A percentile compares a stretch with the other conserved stretches of the same genome.
phyloP scores from a whole-genome alignment of 2,329 filamentous ascomycete species.

The Chaetomium olivaceum region DNA sequence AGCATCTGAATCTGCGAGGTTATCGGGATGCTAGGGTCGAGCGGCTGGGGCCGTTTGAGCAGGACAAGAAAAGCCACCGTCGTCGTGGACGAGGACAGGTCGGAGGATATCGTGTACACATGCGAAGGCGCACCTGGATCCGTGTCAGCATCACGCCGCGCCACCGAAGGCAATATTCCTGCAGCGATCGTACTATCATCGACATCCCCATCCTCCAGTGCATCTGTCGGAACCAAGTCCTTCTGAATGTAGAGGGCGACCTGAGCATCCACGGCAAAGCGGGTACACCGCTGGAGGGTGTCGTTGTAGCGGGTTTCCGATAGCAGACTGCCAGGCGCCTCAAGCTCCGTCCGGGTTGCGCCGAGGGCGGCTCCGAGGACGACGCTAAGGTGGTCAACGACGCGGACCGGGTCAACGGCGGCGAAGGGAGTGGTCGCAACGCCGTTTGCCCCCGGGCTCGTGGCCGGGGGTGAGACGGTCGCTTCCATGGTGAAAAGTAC shows the following conservation, averaged over 20 bases:
- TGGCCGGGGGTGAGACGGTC: conserved; percentile 43
- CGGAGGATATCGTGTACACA: conserved; percentile 76
- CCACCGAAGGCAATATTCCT: neutral
- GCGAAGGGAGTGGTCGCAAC: conserved; percentile 49
- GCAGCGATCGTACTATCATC: conserved; percentile 44
- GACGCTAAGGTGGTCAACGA: conserved; percentile 71
- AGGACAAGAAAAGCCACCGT: conserved; percentile 85
- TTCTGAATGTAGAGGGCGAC: conserved; percentile 90
- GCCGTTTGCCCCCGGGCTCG: conserved; percentile 50
- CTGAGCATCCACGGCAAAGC: conserved; percentile 87
- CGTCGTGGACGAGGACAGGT: conserved; percentile 76
- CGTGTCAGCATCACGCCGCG: conserved; percentile 33
- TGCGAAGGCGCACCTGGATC: conserved; percentile 49
- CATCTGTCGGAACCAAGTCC: conserved; percentile 61
- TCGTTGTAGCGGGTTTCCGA: conserved; percentile 71
- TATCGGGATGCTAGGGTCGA: conserved; percentile 80
- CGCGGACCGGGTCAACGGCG: conserved; percentile 64
- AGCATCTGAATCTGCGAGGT: conserved; percentile 88
- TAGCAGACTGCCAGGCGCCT: conserved; percentile 78
- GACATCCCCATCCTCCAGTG: conserved; percentile 51
- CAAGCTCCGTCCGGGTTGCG: conserved; percentile 74
- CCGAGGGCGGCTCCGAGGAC: conserved; percentile 74
- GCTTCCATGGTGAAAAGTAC: conserved; percentile 28
- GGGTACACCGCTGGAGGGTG: conserved; percentile 81
- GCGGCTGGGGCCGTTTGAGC: conserved; percentile 83